Evolutionary conservation across 129 eudicot genomes (phyloP), one percentile per base, ranked within the genome.

Genomic region (Oenanthe sinensis): DNA sequence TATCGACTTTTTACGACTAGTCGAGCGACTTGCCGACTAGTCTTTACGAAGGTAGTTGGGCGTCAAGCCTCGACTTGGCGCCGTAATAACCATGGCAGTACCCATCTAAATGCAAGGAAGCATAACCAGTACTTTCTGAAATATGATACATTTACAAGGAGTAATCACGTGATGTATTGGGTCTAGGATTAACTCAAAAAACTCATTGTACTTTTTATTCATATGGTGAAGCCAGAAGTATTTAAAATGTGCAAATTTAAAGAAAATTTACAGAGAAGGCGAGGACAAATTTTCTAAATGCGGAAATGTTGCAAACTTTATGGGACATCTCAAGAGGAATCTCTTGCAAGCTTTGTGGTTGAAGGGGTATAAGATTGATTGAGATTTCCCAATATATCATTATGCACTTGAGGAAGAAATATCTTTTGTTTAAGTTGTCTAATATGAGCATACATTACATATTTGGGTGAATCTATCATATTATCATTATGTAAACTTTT

Each of bases 81-180:
- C n/a, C n/a, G n/a, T n/a, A n/a, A n/a, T n/a, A n/a, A n/a, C n/a
- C n/a, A n/a, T n/a, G n/a, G n/a, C n/a, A n/a, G n/a, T n/a, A n/a
- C n/a, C n/a, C 33, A 28, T 26, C 16, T 62, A 12, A 28, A 62
- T 12, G 26, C 26, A 67, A 15, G 19, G 36, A 48, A 76, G 79
- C 75, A 46, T 68, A 22, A 74, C 28, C 16, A 28, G 47, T 37
- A 62, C 47, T 40, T 55, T 17, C 47, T 55, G 37, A 52, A 71
- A 81, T 62, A 77, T 39, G 58, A 39, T 47, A 19, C 58, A 75
- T 63, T 62, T 75, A 79, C 44, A 33, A 68, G 69, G 67, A 60
- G 48, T 75, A 85, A 80, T 71, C 46, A 74, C 54, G n/a, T 40
- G 33, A 39, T 26, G 78, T 63, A 40, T 70, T 55, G 43, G 58